These are phyloP conservation scores for Andrographis paniculata DNA, from an alignment of 305 asterid species.

Conservation along the genomic window DNA sequence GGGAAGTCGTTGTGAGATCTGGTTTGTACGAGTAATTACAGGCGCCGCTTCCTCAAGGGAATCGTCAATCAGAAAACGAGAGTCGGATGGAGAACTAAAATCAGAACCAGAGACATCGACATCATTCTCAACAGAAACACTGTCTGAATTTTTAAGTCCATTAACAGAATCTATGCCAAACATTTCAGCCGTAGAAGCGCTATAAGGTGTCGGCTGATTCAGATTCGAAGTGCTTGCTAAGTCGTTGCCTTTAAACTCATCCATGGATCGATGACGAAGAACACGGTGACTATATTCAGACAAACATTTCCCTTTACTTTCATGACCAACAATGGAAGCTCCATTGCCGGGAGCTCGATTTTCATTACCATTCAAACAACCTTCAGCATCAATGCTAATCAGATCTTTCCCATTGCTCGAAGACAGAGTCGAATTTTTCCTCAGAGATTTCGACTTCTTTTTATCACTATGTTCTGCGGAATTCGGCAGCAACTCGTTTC, in stretches of 20 bases:
- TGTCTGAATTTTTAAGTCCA: slow-evolving; percentile 37
- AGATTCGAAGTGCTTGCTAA: slow-evolving; percentile 48
- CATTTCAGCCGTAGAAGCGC: slow-evolving; percentile 29
- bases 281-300: slow-evolving; percentile 47
- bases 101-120: slow-evolving; percentile 44
- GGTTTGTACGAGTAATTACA: slow-evolving; percentile 39
- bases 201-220: slow-evolving; percentile 28
- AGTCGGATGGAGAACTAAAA: slow-evolving; percentile 38
- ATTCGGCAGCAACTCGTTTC: slow-evolving; percentile 50
- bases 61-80: slow-evolving; percentile 30
- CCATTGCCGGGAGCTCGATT: slow-evolving; percentile 27
- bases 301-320: slow-evolving; percentile 39
- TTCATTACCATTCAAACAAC: slow-evolving; percentile 29
- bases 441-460: slow-evolving; percentile 36
- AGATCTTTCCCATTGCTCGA: slow-evolving; percentile 27
- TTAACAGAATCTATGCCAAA: slow-evolving; percentile 18
- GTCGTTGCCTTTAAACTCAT: slow-evolving; percentile 26
- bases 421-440: slow-evolving; percentile 30
- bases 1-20: slow-evolving; percentile 68
- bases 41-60: slow-evolving; percentile 30
- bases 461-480: slow-evolving; percentile 34
- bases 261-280: slow-evolving; percentile 24
- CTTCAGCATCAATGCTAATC: slow-evolving; percentile 28
- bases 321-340: slow-evolving; percentile 28
- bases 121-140: slow-evolving; percentile 44